Evolutionary conservation across 2,329 filamentous ascomycete species (phyloP), one percentile per base, ranked within the genome.

Genomic region (Sporothrix brunneoviolacea): DNA sequence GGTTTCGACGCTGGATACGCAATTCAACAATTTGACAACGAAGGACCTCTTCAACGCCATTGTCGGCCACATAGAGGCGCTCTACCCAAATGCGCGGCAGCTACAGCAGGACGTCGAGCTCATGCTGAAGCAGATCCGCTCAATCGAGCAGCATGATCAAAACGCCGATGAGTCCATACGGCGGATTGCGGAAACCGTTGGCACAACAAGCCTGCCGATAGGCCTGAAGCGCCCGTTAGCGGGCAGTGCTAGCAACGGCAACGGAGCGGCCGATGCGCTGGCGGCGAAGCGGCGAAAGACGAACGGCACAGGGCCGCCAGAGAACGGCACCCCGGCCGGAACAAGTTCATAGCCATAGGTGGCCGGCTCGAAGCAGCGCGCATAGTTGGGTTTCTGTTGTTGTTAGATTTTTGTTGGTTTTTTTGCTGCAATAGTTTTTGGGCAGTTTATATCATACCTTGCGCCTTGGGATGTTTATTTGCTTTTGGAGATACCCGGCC

Each of bases 1-100:
- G 40, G 28, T 75, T 4, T 58, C 57, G 18, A 60, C 66, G 1
- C 56, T 82, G 8, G 70, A 76, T 57, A 50, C 53, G 0, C 76
- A 75, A 53, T 79, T 70, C 53, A 72, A 70, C 50, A 77, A 75
- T 55, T 60, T 82, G 8, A 67, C 60, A 18, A 72, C 74, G 1
- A 70, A 65, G 40, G 57, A 62, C 2, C 61, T 77, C 22, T 70
- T 68, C 13, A 62, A 66, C 6, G 62, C 61, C 1, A 72, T 78
- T 8, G 56, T 71, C 4, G 60, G 61, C 1, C 61, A 70, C 12
- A 61, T 75, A 24, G 62, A 65, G 36, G 51, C 57, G 3, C 21
- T 66, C 1, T 62, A 61, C 21, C 62, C 65, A 2, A 57, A 50
- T 10, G 8, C 40, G 13, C 54, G 49, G 4, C 57, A 57, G 32